Base-by-base conservation (phyloP, 2,329 filamentous ascomycete genomes). In the Calonectria hawksworthii region DNA sequence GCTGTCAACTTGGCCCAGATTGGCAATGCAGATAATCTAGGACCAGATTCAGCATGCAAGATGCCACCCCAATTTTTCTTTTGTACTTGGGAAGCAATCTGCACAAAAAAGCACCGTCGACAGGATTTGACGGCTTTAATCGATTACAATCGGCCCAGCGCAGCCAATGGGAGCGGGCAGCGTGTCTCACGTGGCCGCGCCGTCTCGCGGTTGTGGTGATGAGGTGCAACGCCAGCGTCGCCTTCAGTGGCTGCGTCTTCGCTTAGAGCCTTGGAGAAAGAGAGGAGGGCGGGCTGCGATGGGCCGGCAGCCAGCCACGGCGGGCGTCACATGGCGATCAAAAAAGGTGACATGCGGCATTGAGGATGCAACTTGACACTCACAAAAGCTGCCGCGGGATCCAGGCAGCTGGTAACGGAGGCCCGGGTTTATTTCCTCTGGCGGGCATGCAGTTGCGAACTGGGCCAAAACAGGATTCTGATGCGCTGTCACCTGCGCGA, bases 401-500 rank as follows among this genome's bases (percentile, higher is more conserved):
- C 59, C 52, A 44, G 54, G 13, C 16, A 65, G 63, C 66, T 61
- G 70, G 63, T 61, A 51, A 65, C 63, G 63, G 38, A 36, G 11
- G 36, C 13, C 36, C 36, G 36, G 41, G 23, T 18, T 50, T 4
- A 21, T 4, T 41, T 21, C 7, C 16, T 16, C 44, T n/a, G 50
- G 67, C 38, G 7, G 68, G 56, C 56, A 64, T 28, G 23, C 32
- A 28, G 38, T 70, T 70, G 47, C 56, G 52, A 32, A 32, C 64
- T 70, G 64, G 41, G 51, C 70, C 64, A 44, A 63, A 68, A 51
- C 41, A 18, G 52, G 64, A 68, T 41, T 64, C 8, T 30, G 51
- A 68, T 32, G 41, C 41, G 38, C 32, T 32, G 51, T 72, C 70
- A 68, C 64, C 70, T 72, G 70, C 63, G 70, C 52, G 38, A 41